Evolutionary conservation across 495 filamentous ascomycete species (phyloP), one percentile per base, ranked within the genome.

Genomic region (Penicillium waksmanii): DNA sequence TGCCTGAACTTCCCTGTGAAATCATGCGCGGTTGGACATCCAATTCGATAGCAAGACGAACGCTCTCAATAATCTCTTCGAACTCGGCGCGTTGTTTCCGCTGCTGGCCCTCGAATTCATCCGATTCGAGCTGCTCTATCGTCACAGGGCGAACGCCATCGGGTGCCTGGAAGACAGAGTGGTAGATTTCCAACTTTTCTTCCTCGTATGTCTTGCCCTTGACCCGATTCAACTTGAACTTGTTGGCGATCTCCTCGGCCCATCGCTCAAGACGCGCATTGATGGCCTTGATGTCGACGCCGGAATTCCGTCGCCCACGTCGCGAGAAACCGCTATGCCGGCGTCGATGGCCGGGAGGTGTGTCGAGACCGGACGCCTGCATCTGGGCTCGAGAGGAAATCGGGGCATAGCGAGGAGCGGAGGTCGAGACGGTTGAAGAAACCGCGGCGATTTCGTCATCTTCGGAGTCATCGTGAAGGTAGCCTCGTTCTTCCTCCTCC

Each of bases 271-370:
- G 80, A 49, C 95, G 86, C 55, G 95, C 93, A 76, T 99, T 99
- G 73, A 99, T 97, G 59, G 94, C 95, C 74, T 98, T 98, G 66
- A 99, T 93, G 71, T 99, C 95, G 11, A 98, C 95, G 5, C 92
- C 93, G 31, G 92, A 92, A 68, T 92, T 96, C 58, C 92, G 88
- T 61, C 87, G 80, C 43, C 79, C 77, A 51, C 84, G 84, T 44
- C 86, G 76, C 44, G 80, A 74, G 35, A 74, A 72, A 48, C 77
- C 76, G 64, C 70, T 80, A 18, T 75, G 74, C 61, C 80, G 75
- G 54, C 78, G 77, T 66, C 74, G 77, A 60, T 77, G 67, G 33
- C 70, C 75, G 57, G 71, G 69, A 19, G 76, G 74, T 55, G 69
- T 75, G 49, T 70, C 62, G 62, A 70, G 65, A 58, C 68, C 67